Evolutionary conservation across 495 filamentous ascomycete species (phyloP), one percentile per base, ranked within the genome.

Genomic region (Parachaetomium inaequale): DNA sequence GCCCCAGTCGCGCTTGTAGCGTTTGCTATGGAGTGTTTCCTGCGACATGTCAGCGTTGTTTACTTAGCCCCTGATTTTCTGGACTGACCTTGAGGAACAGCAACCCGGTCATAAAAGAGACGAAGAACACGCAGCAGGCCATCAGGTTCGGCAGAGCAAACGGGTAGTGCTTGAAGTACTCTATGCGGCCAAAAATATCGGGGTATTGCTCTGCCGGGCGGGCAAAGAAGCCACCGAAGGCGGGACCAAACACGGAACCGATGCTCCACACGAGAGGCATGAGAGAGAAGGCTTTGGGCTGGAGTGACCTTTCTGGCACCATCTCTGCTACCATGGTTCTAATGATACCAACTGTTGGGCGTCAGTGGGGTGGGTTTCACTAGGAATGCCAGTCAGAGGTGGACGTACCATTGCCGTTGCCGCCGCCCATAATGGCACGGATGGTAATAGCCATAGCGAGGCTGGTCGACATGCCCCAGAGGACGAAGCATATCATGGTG

Each of bases 171-270:
- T 84, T 81, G 49, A 96, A 80, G 63, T 92, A 88, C 46, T 74
- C 78, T 26, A 79, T 85, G 23, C 83, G 70, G 8, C 86, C 86
- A 71, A 93, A 94, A 17, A 89, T 56, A 14, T 73, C 75, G 4
- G 90, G 89, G 55, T 77, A 79, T 66, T 90, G 82, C 46, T 88
- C 85, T 1, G 86, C 84, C 3, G 93, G 93, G 56, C 88, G 85
- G 8, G 91, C 88, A 57, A 98, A 84, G 42, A 88, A 85, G 3
- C 93, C 93, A 26, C 93, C 93, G 67, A 97, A 87, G 2, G 87
- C 84, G 3, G 93, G 93, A 0, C 93, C 93, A 70, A 97, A 86
- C n/a, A 96, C 88, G 45, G 84, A 87, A 1, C 92, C 92, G 53
- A 92, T 81, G 11, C 85, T 88, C 88, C 90, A 92, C 32, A 84